Conservation (phyloP, 805 yeast genomes). For the Lachancea waltii region DNA sequence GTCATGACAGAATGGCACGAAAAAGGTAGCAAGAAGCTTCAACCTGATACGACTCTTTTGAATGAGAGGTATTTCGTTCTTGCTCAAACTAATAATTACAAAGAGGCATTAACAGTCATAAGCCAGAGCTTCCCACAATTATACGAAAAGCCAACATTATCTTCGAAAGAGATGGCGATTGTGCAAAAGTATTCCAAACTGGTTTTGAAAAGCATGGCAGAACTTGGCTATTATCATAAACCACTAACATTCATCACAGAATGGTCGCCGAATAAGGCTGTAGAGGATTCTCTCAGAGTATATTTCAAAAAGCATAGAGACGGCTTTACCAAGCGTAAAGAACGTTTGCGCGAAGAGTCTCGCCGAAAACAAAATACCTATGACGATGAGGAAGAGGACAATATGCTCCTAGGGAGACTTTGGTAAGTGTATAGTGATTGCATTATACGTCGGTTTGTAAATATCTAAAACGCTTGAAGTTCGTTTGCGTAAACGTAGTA, state of each 20-base stretch:
- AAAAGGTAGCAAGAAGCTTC: constrained; percentile 10
- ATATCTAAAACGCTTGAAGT: constrained; percentile 29
- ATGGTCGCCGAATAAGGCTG: constrained; percentile 16
- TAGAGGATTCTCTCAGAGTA: constrained; percentile 13
- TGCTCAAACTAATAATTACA: constrained; percentile 14
- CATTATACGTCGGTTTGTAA: background rate
- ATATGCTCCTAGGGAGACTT: constrained; percentile 26
- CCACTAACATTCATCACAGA: constrained; percentile 19
- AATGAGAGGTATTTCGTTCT: constrained; percentile 15
- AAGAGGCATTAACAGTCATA: constrained; percentile 17
- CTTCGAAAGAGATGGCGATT: constrained; percentile 9
- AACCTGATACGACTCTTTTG: constrained; percentile 17
- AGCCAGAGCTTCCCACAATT: constrained; percentile 8
- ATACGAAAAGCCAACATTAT: constrained; percentile 9
- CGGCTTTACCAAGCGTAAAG: constrained; percentile 6
- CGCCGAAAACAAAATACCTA: constrained; percentile 6
- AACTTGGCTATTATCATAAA: constrained; percentile 11
- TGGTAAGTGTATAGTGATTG: constrained; percentile 21
- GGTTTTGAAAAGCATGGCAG: constrained; percentile 16
- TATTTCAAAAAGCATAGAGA: constrained; percentile 11
- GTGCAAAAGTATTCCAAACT: constrained; percentile 20
- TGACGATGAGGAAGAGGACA: constrained; percentile 27
- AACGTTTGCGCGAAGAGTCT: constrained; percentile 1
- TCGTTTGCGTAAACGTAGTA: constrained; percentile 76
- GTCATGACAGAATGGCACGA: constrained; percentile 24